Base-by-base conservation (phyloP, 805 yeast species). In the Lachancea mirantina region DNA sequence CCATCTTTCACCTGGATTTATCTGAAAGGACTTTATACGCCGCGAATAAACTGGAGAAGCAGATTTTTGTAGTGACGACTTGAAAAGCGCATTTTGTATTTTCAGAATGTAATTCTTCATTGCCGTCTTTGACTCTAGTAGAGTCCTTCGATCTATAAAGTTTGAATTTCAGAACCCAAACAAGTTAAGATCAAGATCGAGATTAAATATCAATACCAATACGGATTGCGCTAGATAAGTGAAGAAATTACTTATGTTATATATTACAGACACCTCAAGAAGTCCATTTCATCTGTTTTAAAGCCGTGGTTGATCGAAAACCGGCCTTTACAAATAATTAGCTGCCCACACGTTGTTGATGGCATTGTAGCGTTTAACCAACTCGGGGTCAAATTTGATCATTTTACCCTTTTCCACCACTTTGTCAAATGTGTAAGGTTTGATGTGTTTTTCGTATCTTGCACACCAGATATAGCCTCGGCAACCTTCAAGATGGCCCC, bases 1-100 rank as follows among this genome's bases (percentile, higher is more conserved):
- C 73, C 73, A 55, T 56, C 61, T 49, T 47, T 62, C 40, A 57
- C 57, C 31, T 50, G 64, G 38, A 14, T 42, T 23, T 26, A 55
- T 48, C 26, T 40, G 39, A 28, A 56, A 44, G 18, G 37, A 24
- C 15, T 35, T 19, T 9, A 56, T 49, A 17, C 42, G 39, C 2
- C 43, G 40, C 1, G 42, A 30, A 31, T 48, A 54, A 3, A 56
- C 49, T 26, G 49, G 45, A 18, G 36, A 53, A 41, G 46, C 64
- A 58, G 50, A 55, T 47, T 32, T 58, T 38, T 41, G 55, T 49
- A 51, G 51, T 44, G 47, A 64, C 42, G 52, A 59, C 54, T 48
- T 58, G 52, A 68, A 52, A 6, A 67, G 35, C 11, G 65, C 68
- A 27, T 59, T 44, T 11, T 36, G 35, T 16, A 51, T 46, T 21